Base-by-base conservation (phyloP, 192 early-diverging fungal species). In the Backusella australiensis region DNA sequence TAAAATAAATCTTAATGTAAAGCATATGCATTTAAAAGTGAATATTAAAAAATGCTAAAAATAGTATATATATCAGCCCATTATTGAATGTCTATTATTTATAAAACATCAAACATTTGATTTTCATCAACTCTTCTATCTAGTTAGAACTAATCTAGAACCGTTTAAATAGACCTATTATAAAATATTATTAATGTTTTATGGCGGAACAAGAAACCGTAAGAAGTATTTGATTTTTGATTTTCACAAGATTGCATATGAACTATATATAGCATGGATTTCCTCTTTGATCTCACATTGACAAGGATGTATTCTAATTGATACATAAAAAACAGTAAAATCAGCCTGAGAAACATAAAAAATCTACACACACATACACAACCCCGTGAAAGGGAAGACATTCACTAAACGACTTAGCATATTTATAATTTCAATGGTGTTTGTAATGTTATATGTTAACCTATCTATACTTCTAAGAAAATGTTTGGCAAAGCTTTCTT, bases 41-140 rank as follows among this genome's bases (percentile, higher is more conserved):
- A 59, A 59, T 23, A 59, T 59, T 59, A 59, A 59, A 59, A 59
- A 59, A 26, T 59, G 53, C 53, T 59, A 59, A 59, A 59, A 59
- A 59, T 59, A 59, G 53, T 59, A 59, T 59, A 8, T 59, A 8
- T 26, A 59, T 12, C 53, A 59, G 53, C 23, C 53, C 53, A 59
- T 11, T 59, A 6, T 59, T 23, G 21, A 59, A 49, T 49, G 46
- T 5, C 5, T 49, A n/a, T 49, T 49, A 49, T 49, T 56, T 59
- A 59, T 59, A 59, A 59, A 26, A 59, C 53, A 59, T 21, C 23
- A 23, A 23, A 21, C 53, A 6, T 59, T 59, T 59, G 53, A 26
- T 59, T 59, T 59, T 59, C 53, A 59, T 21, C 53, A 23, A 6
- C n/a, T 53, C n/a, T 53, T 53, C 17, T 59, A 23, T 59, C 11